A percentile compares a stretch with the other conserved stretches of the same genome.
phyloP scores from a whole-genome alignment of 2,329 filamentous ascomycete genomes.

The Fusarium mexicanum region DNA sequence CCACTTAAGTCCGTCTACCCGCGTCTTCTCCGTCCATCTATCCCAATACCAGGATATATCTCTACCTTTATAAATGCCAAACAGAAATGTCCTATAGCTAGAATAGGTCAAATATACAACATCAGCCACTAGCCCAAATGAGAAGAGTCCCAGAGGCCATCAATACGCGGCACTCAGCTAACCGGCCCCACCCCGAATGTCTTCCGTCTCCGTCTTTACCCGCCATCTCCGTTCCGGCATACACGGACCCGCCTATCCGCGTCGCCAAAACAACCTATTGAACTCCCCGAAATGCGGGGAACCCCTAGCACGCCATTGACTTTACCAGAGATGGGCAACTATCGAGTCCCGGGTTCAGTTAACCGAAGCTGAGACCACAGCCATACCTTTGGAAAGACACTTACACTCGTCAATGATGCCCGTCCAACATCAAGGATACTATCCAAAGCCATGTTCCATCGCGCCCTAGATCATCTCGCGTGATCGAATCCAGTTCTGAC shows the following conservation, averaged over 20 bases:
- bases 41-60: neutral
- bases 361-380: neutral
- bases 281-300: neutral
- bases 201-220: neutral
- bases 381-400: neutral
- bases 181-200: neutral
- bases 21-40: neutral
- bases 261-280: neutral
- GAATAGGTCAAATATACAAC: neutral
- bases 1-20: conserved; percentile 2
- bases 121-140: too few relatives aligned
- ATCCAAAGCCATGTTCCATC: neutral
- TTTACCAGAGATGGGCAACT: neutral
- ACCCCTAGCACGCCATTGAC: neutral
- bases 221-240: neutral
- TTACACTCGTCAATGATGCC: neutral
- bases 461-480: neutral
- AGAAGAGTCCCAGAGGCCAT: neutral
- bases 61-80: neutral
- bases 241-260: neutral
- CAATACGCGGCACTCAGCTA: neutral
- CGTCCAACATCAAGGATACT: neutral
- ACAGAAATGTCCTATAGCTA: neutral
- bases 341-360: neutral
- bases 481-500: neutral